Evolutionary conservation across 306 rosid genomes (phyloP), one percentile per base, ranked within the genome.

Genomic region (Ormosia semicastrata): DNA sequence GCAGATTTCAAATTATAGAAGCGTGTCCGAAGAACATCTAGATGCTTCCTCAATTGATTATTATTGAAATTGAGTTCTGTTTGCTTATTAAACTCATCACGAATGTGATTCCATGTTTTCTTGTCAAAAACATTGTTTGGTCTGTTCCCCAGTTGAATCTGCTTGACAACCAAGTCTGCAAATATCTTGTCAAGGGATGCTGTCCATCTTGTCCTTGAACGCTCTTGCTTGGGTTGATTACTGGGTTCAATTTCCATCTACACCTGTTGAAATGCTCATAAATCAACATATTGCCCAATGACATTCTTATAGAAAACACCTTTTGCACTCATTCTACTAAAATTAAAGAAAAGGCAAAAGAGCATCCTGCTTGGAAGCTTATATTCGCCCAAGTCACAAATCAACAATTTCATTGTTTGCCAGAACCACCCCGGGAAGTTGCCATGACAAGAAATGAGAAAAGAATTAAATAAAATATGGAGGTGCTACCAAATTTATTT

Each of bases 201-300:
- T 15, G 98, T 91, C 98, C 98, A 94, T 91, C 98, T 90, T 36
- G 98, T 94, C 88, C 98, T 91, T 3, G 94, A 94, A 29, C 98
- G 97, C 77, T 94, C 94, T 33, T 86, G 93, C 89, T 91, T 94
- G 76, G 86, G 87, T 69, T 87, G 91, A 80, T 71, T 82, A 73
- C 60, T 32, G 2, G 73, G 81, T 83, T 90, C 93, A 83, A 47
- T 81, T 58, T 91, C 98, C 98, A 93, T 93, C 87, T 76, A 64
- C 75, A 82, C 70, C 77, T 36, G 81, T 57, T 47, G 39, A 72
- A 83, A 34, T 81, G 73, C 67, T 41, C 67, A 69, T 47, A 49
- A 44, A 67, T 82, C 73, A 78, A 66, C 41, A 56, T 11, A 32
- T 30, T 52, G 36, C 64, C 60, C 37, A 63, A 37, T n/a, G 76